Base-by-base conservation (phyloP, 257 asterid species). In the Ligustrum vulgare region DNA sequence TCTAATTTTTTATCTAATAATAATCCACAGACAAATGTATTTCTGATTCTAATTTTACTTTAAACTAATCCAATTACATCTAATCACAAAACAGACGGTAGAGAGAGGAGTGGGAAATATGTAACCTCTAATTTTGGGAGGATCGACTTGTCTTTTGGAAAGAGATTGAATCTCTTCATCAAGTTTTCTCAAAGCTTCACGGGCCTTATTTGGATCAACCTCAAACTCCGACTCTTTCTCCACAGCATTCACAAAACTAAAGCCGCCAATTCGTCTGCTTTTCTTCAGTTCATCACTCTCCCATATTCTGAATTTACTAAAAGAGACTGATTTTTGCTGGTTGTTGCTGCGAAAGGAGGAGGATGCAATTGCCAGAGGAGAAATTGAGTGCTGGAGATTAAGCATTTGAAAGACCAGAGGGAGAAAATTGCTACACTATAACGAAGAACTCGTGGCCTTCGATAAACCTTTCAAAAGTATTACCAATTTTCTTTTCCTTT, bases 101-200 rank as follows among this genome's bases (percentile, higher is more conserved):
- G 37, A 1, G 37, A 1, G 23, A 16, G 12, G 15, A 12, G 23
- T 22, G 35, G 31, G 54, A 2, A 2, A n/a, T 25, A 18, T 8
- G 8, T 76, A 65, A 91, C 97, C 97, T 86, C 87, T 82, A 39
- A 84, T 77, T 54, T 86, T 88, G 13, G 93, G 87, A 20, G 88
- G 69, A 67, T 32, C 75, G 65, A 51, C 15, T 75, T 77, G 78
- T 75, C 82, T 92, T 73, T 80, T 60, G 32, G 96, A 80, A 71
- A 91, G 72, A 47, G 97, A 83, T 60, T 84, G 90, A 33, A 92
- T 80, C 86, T 92, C 88, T 62, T 88, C 89, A 78, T 92, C 98
- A 34, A 92, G 97, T 83, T 91, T 82, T 80, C 84, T 84, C 75
- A 92, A 78, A 69, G 97, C 96, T 82, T 89, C 94, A 54, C 94